Base-by-base conservation (phyloP, 768 basidiomycete genomes). In the Agrocybe pediades region DNA sequence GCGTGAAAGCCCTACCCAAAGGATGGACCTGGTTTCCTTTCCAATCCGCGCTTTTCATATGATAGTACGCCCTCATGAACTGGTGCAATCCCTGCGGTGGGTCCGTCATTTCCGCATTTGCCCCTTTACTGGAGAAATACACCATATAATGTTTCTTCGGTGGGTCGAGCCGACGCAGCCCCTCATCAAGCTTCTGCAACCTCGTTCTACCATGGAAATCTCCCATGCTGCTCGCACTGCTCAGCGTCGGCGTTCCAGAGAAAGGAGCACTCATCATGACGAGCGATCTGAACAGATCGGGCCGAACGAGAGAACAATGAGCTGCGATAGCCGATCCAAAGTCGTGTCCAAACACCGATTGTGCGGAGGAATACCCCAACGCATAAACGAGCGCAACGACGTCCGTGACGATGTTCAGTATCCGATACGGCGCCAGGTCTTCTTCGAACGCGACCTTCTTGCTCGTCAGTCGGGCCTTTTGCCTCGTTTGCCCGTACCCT, bases 231-330 rank as follows among this genome's bases (percentile, higher is more conserved):
- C 51, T 59, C 5, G 53, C 27, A n/a, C 52, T 60, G 21, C 51
- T 59, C 47, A 71, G 69, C n/a, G 56, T 55, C 39, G 78, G 75
- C 0, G 77, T 63, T 0, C 83, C 82, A 2, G 72, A 57, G 62
- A 81, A 86, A 0, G 86, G 83, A 3, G 72, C 73, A 55, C 84
- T 85, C 81, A 85, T 85, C 59, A 85, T 63, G 39, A 85, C 79
- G 48, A 84, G 74, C 8, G 77, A 74, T 41, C 65, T 68, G 66
- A 86, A 84, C 3, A 86, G 52, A 54, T 86, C 81, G 1, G 83
- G 84, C 3, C 79, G 73, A 26, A 80, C 74, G 54, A 82, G 74
- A 3, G 83, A 74, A 55, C 80, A 81, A 63, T 73, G 72, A 6
- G 74, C 82, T 2, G 84, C 83, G 26, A 86, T 68, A 25, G 54